Evolutionary conservation across 805 yeast genomes (phyloP), one percentile per base, ranked within the genome.

Genomic region (Saitoella complicata): DNA sequence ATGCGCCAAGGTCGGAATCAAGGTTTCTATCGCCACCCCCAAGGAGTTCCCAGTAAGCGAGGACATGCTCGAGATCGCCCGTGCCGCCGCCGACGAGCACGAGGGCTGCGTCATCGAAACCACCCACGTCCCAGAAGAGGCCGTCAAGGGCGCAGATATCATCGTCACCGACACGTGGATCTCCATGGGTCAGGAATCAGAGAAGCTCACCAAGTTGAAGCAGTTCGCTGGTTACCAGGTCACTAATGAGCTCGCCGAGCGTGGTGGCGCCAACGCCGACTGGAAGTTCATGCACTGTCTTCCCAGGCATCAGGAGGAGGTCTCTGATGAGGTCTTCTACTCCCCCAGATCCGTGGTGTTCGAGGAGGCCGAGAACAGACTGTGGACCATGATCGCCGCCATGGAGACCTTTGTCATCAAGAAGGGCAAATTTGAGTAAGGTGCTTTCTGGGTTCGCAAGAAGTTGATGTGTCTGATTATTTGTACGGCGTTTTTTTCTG

Each of bases 281-380:
- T 88, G 88, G 82, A 84, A 76, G 60, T 91, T 91, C 65, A 87
- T 91, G 97, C 98, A 91, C 62, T 91, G 98, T 63, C 70, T 91
- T 53, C 98, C 98, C 51, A 79, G 98, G 65, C 95, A 91, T 55
- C 72, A 75, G 31, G 95, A 87, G 61, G 98, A 91, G 64, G 98
- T 91, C 35, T 72, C 76, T 36, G 98, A 91, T 61, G 94, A 81
- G 39, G 91, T 91, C 1, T 91, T 91, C 59, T 88, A 88, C 65
- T 68, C 86, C 44, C 76, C 76, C 33, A 72, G 75, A 53, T 84
- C 95, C 2, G 65, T 91, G 46, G 98, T 91, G 3, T 91, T 91
- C 63, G 80, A 77, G 54, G 96, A 91, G 67, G 98, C 95, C 40
- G 98, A 91, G 66, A 91, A 91, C 66, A 73, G 98, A 62, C 65